phyloP scores from a whole-genome alignment of 2,329 filamentous ascomycete genomes.

The Helotiales sp. region DNA sequence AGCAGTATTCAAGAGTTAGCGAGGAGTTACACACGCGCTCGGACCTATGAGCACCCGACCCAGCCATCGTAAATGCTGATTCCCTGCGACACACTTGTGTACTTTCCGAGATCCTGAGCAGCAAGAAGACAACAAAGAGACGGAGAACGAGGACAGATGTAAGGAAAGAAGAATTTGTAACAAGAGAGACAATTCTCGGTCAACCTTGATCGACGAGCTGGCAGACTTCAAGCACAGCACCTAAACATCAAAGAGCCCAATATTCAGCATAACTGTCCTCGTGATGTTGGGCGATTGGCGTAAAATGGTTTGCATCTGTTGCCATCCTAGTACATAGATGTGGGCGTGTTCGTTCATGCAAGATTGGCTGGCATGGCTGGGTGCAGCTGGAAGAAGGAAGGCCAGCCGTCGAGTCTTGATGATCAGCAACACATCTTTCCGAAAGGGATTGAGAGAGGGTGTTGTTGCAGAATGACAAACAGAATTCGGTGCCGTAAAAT shows the following conservation, averaged over 20 bases:
- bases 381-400: constrained; percentile 8
- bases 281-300: constrained; percentile 26
- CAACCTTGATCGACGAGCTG: neutral
- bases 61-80: too few relatives aligned
- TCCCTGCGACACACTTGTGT: too few relatives aligned
- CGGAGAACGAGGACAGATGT: neutral
- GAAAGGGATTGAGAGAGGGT: neutral
- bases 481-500: neutral
- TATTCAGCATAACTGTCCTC: constrained; percentile 10
- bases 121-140: neutral
- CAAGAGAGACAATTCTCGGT: neutral
- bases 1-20: neutral
- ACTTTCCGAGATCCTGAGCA: neutral
- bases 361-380: constrained; percentile 16
- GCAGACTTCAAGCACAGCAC: constrained; percentile 9
- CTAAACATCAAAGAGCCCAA: constrained; percentile 9
- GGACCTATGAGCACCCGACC: neutral
- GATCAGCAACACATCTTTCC: constrained; percentile 1
- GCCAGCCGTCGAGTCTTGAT: neutral
- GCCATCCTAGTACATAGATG: constrained; percentile 20
- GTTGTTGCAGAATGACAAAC: neutral
- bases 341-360: constrained; percentile 20
- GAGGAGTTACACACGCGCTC: neutral
- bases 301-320: neutral
- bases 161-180: neutral